phyloP scores from a whole-genome alignment of 441 rosid genomes.

The Isatis lusitanica region DNA sequence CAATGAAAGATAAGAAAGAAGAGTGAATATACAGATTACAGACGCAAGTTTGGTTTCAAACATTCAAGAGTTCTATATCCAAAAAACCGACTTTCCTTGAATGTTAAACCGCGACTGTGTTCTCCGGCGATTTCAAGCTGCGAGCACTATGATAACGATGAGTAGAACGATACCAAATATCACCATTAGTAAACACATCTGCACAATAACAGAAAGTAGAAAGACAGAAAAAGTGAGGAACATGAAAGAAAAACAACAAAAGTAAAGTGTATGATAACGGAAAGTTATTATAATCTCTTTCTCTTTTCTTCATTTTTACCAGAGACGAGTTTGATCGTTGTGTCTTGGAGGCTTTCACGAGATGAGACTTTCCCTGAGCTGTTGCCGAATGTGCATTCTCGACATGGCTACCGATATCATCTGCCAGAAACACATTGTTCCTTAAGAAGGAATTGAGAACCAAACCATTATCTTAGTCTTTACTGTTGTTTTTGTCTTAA shows the following conservation, averaged over 20 bases:
- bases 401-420: conserved; percentile 32
- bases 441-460: not conserved
- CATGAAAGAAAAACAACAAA: not conserved
- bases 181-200: conserved; percentile 92
- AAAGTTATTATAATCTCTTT: not conserved
- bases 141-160: conserved; percentile 72
- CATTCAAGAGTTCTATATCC: conserved; percentile 9
- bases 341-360: conserved; percentile 19
- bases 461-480: not conserved
- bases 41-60: conserved; percentile 7
- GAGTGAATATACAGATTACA: conserved; percentile 23
- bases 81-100: conserved; percentile 16
- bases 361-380: conserved; percentile 31
- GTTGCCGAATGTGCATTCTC: conserved; percentile 29
- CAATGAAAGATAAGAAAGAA: not conserved
- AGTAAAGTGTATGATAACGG: not conserved
- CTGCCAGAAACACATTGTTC: not conserved
- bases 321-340: conserved; percentile 36
- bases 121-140: conserved; percentile 46
- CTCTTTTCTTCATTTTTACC: conserved; percentile 6
- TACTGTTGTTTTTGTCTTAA: not conserved
- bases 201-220: conserved; percentile 22
- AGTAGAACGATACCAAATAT: conserved; percentile 88
- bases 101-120: conserved; percentile 2
- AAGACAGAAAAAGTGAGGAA: not conserved